Conservation (phyloP, 2,329 filamentous ascomycete genomes). For the Aspergillus intermedius region DNA sequence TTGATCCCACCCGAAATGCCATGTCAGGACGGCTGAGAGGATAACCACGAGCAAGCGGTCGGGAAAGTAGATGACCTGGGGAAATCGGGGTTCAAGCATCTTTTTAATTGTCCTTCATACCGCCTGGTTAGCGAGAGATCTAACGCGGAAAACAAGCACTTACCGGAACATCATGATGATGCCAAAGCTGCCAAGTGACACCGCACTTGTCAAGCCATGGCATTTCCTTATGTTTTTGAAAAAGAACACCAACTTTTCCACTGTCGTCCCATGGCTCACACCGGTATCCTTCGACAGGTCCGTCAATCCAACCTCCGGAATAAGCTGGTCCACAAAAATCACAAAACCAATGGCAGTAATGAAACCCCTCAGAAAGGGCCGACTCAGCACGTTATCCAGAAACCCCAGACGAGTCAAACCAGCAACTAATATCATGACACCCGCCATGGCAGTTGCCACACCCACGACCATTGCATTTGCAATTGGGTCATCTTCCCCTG, state of each 20-base stretch:
- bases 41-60: constrained; percentile 89
- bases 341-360: constrained; percentile 96
- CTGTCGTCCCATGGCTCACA: constrained; percentile 73
- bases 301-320: constrained; percentile 78
- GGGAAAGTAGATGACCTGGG: constrained; percentile 77
- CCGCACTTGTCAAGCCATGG: constrained; percentile 67
- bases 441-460: constrained; percentile 79
- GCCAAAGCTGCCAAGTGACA: constrained; percentile 72
- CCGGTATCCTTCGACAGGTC: constrained; percentile 55
- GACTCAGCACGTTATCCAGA: constrained; percentile 85
- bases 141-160: constrained; percentile 18
- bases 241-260: constrained; percentile 80
- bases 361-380: constrained; percentile 88
- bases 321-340: constrained; percentile 89
- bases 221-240: constrained; percentile 57
- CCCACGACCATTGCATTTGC: constrained; percentile 79
- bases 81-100: constrained; percentile 69
- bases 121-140: background rate
- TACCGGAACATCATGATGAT: constrained; percentile 89
- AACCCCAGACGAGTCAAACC: constrained; percentile 84
- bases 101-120: constrained; percentile 67
- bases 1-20: constrained; percentile 68
- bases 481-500: constrained; percentile 59
- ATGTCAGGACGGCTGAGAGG: constrained; percentile 72
- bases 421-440: constrained; percentile 79